A percentile compares a stretch with the other conserved stretches of the same genome.
These are phyloP conservation scores for Salix purpurea DNA, from an alignment of 345 rosid genomes.

Conservation along the genomic window DNA sequence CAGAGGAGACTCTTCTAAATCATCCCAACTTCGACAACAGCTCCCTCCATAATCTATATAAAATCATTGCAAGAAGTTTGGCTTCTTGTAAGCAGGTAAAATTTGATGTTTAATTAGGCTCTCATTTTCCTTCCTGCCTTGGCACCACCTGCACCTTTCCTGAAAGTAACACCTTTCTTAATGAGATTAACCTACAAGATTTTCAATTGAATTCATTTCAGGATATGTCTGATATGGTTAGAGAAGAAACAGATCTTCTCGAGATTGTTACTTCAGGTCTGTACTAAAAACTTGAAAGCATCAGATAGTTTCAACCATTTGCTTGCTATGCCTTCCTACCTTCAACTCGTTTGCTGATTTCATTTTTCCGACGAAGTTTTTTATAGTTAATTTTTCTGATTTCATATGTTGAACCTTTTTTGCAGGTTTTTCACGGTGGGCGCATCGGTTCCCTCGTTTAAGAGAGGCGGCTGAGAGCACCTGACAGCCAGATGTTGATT, in stretches of 20 bases:
- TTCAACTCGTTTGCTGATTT: not conserved
- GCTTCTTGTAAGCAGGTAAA: constrained; percentile 48
- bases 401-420: not conserved
- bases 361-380: not conserved
- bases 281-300: not conserved
- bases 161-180: too few relatives aligned
- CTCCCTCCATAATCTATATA: constrained; percentile 38
- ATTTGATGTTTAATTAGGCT: not conserved
- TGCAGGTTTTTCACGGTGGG: constrained; percentile 64
- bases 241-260: constrained; percentile 54
- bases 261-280: constrained; percentile 62
- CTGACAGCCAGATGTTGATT: not conserved
- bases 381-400: not conserved
- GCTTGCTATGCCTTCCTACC: not conserved
- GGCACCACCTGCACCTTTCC: not conserved
- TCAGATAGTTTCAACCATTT: not conserved
- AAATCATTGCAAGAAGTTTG: constrained; percentile 55
- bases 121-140: not conserved
- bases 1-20: constrained; percentile 66
- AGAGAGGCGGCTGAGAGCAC: constrained; percentile 26
- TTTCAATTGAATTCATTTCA: constrained; percentile 20
- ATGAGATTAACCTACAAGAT: not conserved
- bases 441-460: constrained; percentile 48
- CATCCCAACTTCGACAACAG: constrained; percentile 38
- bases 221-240: constrained; percentile 30